phyloP scores from a whole-genome alignment of 2,329 filamentous ascomycete species.

The Hymenoscyphus linearis region DNA sequence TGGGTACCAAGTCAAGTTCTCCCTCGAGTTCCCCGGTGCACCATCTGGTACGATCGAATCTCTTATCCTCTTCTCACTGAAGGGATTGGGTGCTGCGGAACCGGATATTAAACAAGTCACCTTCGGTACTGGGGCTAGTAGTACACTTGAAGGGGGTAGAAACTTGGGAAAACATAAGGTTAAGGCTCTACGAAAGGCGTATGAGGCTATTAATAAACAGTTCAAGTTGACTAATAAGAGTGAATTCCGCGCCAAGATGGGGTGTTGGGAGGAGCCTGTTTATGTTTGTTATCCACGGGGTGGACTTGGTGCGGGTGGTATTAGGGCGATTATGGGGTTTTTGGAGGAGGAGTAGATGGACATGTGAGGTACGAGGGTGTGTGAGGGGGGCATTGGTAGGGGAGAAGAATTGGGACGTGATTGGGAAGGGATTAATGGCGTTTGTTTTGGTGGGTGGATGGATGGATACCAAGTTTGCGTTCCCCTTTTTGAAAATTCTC shows the following conservation, averaged over 20 bases:
- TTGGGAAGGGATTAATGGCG: neutral
- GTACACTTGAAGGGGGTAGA: slow-evolving; percentile 69
- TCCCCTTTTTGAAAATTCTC: no score
- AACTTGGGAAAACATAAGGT: slow-evolving; percentile 77
- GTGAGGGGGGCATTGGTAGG: neutral
- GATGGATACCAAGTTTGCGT: no score
- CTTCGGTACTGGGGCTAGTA: slow-evolving; percentile 78
- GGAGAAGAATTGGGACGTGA: neutral
- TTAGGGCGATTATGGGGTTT: slow-evolving; percentile 83
- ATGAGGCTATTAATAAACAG: slow-evolving; percentile 75
- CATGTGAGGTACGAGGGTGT: neutral
- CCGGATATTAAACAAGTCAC: slow-evolving; percentile 65
- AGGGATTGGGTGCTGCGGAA: slow-evolving; percentile 44
- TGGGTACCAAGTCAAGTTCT: slow-evolving; percentile 94
- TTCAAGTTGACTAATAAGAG: slow-evolving; percentile 78
- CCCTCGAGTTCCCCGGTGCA: slow-evolving; percentile 83
- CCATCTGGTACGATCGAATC: slow-evolving; percentile 86
- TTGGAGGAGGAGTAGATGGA: slow-evolving; percentile 61
- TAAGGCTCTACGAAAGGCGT: slow-evolving; percentile 76
- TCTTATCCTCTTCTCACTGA: slow-evolving; percentile 67
- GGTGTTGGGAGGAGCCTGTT: slow-evolving; percentile 74
- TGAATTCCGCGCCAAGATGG: slow-evolving; percentile 88
- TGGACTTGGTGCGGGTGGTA: slow-evolving; percentile 74
- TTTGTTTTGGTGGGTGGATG: no score
- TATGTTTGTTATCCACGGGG: slow-evolving; percentile 88